These are phyloP conservation scores for Xylaria nigripes DNA, from an alignment of 495 filamentous ascomycete genomes.

Conservation along the genomic window DNA sequence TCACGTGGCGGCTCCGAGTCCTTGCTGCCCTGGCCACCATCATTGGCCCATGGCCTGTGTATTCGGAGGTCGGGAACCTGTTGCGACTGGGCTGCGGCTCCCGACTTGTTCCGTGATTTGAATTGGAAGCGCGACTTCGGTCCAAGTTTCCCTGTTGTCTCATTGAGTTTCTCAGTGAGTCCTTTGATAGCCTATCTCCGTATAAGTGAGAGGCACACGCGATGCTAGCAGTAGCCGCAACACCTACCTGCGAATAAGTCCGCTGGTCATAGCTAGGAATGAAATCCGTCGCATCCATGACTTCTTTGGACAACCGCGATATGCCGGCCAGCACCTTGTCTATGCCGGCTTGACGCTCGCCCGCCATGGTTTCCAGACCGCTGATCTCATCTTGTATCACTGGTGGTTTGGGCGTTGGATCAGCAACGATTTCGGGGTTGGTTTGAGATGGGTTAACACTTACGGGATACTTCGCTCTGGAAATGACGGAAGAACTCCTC, in stretches of 20 bases:
- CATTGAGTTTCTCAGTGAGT: constrained; percentile 36
- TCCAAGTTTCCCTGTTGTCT: constrained; percentile 30
- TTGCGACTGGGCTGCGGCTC: constrained; percentile 10
- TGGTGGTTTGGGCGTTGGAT: constrained; percentile 11
- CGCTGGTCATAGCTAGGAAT: constrained; percentile 40
- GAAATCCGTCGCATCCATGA: constrained; percentile 37
- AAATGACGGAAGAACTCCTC: constrained; percentile 76
- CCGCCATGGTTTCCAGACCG: constrained; percentile 28
- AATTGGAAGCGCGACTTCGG: constrained; percentile 42
- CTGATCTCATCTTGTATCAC: constrained; percentile 37
- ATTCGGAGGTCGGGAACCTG: constrained; percentile 7
- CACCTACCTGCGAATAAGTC: constrained; percentile 30
- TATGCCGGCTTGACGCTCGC: constrained; percentile 40
- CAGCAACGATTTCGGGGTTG: background rate
- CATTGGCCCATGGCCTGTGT: constrained; percentile 15
- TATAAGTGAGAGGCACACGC: constrained; percentile 9
- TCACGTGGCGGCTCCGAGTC: constrained; percentile 1
- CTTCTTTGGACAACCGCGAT: constrained; percentile 35
- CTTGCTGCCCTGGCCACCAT: constrained; percentile 13
- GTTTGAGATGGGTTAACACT: background rate
- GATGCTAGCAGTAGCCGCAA: background rate
- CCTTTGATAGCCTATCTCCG: constrained; percentile 29
- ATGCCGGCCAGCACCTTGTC: constrained; percentile 37
- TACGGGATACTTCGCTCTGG: constrained; percentile 62
- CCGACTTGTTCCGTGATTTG: constrained; percentile 23